Evolutionary conservation across 495 filamentous ascomycete genomes (phyloP).

Genomic region (Penicillium pulvis): DNA sequence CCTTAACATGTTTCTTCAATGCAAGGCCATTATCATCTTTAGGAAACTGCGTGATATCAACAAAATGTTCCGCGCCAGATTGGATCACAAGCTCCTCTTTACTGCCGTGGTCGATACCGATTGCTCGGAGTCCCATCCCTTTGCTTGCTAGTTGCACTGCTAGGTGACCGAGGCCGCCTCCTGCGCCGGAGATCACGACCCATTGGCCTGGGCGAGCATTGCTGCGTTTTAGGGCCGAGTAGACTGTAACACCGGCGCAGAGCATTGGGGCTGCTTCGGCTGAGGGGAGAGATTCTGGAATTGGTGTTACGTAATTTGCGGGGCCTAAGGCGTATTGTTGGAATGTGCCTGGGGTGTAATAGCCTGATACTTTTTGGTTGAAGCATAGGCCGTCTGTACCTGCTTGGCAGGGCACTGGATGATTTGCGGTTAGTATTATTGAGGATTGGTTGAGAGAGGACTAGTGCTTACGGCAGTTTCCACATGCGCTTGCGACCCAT

Average conservation of each 20-base stretch:
- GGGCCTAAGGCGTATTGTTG: slow-evolving; percentile 69
- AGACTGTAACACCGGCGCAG: slow-evolving; percentile 62
- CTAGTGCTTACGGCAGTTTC: slow-evolving; percentile 47
- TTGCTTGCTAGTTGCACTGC: slow-evolving; percentile 62
- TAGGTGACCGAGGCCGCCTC: slow-evolving; percentile 68
- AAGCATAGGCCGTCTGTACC: slow-evolving; percentile 62
- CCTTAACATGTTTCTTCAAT: slow-evolving; percentile 57
- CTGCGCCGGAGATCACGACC: slow-evolving; percentile 68
- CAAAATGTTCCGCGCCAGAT: slow-evolving; percentile 68
- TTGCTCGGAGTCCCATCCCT: slow-evolving; percentile 67
- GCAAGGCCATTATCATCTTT: slow-evolving; percentile 47
- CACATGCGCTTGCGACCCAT: slow-evolving; percentile 50
- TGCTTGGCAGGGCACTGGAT: slow-evolving; percentile 52
- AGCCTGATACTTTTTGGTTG: slow-evolving; percentile 57
- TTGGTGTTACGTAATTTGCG: slow-evolving; percentile 68
- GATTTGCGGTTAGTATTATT: not conserved
- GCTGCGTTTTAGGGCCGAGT: slow-evolving; percentile 59
- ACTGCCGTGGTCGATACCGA: slow-evolving; percentile 66
- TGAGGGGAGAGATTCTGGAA: slow-evolving; percentile 61
- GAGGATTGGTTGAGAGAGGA: not conserved
- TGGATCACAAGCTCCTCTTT: slow-evolving; percentile 62
- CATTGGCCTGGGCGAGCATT: slow-evolving; percentile 61
- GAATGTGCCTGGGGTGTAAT: slow-evolving; percentile 67
- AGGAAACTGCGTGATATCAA: slow-evolving; percentile 62
- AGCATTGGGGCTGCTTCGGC: slow-evolving; percentile 66